Evolutionary conservation across 495 filamentous ascomycete species (phyloP), one percentile per base, ranked within the genome.

Genomic region (Talaromyces borbonicus): DNA sequence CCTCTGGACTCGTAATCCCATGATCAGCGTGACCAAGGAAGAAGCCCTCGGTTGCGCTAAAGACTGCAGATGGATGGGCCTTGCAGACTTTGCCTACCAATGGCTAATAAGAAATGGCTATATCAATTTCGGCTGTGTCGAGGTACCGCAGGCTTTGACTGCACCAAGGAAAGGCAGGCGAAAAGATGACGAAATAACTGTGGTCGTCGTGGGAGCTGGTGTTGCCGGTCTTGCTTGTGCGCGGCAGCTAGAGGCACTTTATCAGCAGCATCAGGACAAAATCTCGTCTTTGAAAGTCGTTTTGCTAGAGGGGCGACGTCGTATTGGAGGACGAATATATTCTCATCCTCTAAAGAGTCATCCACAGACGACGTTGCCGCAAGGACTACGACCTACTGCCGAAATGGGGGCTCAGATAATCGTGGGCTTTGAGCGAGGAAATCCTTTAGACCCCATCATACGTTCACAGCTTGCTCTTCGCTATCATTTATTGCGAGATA

Each of bases 371-470:
- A 68, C 55, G 15, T 59, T 77, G 32, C 75, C 71, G 5, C 55
- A 59, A 46, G 70, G 66, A 31, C 72, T 71, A 46, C 65, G 69
- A n/a, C 84, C 80, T 48, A 95, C 90, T 12, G 92, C 85, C 37
- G 92, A 99, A 57, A 85, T 95, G 75, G 92, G 92, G 29, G 92
- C 93, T 14, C 92, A 95, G 65, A 96, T 99, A 40, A 86, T 99
- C 51, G 95, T 92, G 23, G 92, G 92, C 2, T 99, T 96, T 55
- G 87, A 96, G 47, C 79, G 84, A 57, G 92, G 92, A 1, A 99
- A 99, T 58, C 92, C 92, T 12, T 61, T 99, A 50, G 88, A 92
- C 57, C 79, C 85, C 47, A 78, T 99, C 43, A 80, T 97, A 52
- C 80, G 92, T 46, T 88, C 87, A 18, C 92, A 99, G 61, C 72